Conservation (phyloP, 345 rosid genomes). For the Eucalyptus camaldulensis region DNA sequence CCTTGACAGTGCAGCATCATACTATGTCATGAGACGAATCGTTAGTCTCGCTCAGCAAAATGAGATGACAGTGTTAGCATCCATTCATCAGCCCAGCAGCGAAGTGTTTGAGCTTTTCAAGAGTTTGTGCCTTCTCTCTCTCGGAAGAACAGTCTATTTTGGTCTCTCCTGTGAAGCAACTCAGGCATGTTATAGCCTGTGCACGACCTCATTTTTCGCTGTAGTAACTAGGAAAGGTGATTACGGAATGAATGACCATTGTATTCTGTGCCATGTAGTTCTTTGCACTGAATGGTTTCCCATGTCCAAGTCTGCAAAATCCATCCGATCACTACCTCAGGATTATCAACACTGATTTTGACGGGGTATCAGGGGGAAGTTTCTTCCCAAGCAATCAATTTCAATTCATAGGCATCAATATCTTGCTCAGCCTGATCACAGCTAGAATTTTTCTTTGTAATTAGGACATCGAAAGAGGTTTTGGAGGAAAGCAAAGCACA, state of each 20-base stretch:
- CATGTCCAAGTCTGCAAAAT: constrained; percentile 32
- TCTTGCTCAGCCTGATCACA: neutral
- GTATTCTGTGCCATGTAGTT: constrained; percentile 11
- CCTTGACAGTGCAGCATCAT: constrained; percentile 39
- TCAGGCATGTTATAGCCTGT: constrained; percentile 1
- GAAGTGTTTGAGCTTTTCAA: constrained; percentile 38
- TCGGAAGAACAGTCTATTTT: constrained; percentile 33
- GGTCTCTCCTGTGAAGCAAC: constrained; percentile 25
- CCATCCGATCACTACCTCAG: constrained; percentile 46
- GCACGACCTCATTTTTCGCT: neutral
- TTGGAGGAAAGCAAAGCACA: neutral
- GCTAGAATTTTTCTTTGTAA: neutral
- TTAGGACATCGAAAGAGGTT: neutral
- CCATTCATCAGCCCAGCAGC: constrained; percentile 40
- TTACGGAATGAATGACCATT: neutral
- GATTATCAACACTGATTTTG: constrained; percentile 34
- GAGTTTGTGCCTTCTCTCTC: constrained; percentile 32
- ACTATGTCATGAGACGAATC: constrained; percentile 30
- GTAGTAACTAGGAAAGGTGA: neutral
- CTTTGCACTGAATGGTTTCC: constrained; percentile 33
- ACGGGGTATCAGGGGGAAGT: constrained; percentile 5
- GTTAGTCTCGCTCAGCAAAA: constrained; percentile 12
- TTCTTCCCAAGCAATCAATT: constrained; percentile 10
- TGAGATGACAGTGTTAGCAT: constrained; percentile 16
- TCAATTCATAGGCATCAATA: too few relatives aligned